Evolutionary conservation across 1,284 basidiomycete genomes (phyloP).

Genomic region (Porodaedalea pini): DNA sequence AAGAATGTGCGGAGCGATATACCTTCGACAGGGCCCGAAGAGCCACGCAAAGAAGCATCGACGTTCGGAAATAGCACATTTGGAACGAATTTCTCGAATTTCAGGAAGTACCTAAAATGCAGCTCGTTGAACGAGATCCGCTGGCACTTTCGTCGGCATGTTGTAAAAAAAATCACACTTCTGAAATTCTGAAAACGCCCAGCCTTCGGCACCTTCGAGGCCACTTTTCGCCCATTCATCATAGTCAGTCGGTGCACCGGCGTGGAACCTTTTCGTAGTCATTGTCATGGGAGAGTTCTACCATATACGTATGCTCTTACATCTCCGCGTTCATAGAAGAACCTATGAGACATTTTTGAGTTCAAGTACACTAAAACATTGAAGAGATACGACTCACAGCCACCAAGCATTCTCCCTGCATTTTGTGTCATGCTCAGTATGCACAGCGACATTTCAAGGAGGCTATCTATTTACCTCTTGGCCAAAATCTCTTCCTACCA

Average conservation of each 20-base stretch:
- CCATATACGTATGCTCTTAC: background rate
- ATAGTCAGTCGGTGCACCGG: slow-evolving; percentile 64
- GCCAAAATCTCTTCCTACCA: slow-evolving; percentile 17
- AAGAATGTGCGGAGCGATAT: background rate
- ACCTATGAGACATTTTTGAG: background rate
- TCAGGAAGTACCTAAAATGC: slow-evolving; percentile 24
- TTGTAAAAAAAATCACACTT: slow-evolving; percentile 32
- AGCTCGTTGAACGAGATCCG: background rate
- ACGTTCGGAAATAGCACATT: slow-evolving; percentile 16
- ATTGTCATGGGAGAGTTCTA: background rate
- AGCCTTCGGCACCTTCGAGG: slow-evolving; percentile 49
- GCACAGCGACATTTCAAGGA: background rate
- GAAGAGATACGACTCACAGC: slow-evolving; percentile 11
- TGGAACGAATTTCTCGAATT: slow-evolving; percentile 23
- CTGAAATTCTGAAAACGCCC: slow-evolving; percentile 57
- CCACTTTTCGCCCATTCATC: slow-evolving; percentile 61
- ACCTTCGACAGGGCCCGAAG: slow-evolving; percentile 17
- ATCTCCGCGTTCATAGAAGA: slow-evolving; percentile 20
- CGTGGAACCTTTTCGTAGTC: slow-evolving; percentile 49
- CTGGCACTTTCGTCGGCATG: background rate
- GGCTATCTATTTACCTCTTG: slow-evolving; percentile 8
- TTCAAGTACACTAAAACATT: background rate
- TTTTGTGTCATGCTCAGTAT: background rate
- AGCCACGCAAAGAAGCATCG: slow-evolving; percentile 14
- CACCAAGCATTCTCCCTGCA: slow-evolving; percentile 19